Evolutionary conservation across 306 rosid species (phyloP).

Genomic region (Cicer bijugum): DNA sequence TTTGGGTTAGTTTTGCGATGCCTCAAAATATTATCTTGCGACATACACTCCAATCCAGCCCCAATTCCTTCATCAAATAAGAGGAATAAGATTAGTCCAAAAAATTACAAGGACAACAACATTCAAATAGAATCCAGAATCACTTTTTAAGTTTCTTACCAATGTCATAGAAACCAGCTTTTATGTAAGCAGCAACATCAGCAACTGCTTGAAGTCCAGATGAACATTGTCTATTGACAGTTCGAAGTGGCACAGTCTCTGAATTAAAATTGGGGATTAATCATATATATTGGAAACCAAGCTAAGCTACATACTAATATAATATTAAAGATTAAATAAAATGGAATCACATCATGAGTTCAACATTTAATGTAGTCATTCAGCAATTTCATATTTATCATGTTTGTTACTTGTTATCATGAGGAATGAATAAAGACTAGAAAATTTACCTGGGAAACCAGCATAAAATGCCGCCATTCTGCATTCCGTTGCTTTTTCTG

Average conservation of each 20-base stretch:
- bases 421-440: not conserved
- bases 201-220: conserved; percentile 97
- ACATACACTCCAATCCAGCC: conserved; percentile 89
- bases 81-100: conserved; percentile 29
- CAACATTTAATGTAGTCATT: not conserved
- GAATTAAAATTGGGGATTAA: conserved; percentile 41
- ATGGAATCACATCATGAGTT: conserved; percentile 1
- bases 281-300: not conserved
- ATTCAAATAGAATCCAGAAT: conserved; percentile 1
- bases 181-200: conserved; percentile 90
- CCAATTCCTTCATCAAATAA: conserved; percentile 68
- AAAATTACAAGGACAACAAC: not conserved
- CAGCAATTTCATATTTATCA: not conserved
- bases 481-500: conserved; percentile 84
- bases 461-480: conserved; percentile 92
- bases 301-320: not conserved
- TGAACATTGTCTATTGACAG: conserved; percentile 93
- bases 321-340: conserved; percentile 29
- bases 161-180: conserved; percentile 83
- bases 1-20: conserved; percentile 56
- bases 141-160: conserved; percentile 57
- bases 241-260: conserved; percentile 83
- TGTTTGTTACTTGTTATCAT: not conserved
- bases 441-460: conserved; percentile 81
- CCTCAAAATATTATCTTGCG: conserved; percentile 50